phyloP scores from a whole-genome alignment of 257 asterid genomes.

The Linaria vulgaris region DNA sequence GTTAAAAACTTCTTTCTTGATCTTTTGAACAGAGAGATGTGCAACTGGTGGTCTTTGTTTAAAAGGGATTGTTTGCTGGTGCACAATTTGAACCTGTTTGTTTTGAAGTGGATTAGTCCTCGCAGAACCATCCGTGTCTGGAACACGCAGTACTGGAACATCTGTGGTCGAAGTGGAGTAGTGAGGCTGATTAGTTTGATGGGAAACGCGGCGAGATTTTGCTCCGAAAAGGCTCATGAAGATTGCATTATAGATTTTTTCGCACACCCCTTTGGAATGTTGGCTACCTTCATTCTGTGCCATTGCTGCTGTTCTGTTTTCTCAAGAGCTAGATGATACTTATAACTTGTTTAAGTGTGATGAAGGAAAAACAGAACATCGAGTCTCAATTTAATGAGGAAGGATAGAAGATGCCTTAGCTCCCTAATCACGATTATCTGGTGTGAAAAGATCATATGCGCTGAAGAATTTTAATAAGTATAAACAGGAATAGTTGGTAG shows the following conservation, averaged over 20 bases:
- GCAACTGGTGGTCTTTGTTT: constrained; percentile 16
- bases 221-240: constrained; percentile 32
- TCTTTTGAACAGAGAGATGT: not conserved
- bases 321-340: too few relatives aligned
- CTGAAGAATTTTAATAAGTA: not conserved
- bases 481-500: too few relatives aligned
- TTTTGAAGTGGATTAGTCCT: not conserved
- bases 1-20: not conserved
- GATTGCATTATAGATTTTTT: constrained; percentile 32
- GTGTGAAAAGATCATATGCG: constrained; percentile 22
- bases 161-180: not conserved
- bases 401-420: constrained; percentile 1
- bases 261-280: constrained; percentile 28
- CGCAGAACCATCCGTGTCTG: not conserved
- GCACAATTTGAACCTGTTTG: not conserved
- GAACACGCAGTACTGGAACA: not conserved
- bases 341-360: constrained; percentile 3
- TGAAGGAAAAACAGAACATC: not conserved
- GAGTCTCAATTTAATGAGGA: constrained; percentile 17
- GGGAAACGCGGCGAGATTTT: not conserved
- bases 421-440: not conserved
- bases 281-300: constrained; percentile 23
- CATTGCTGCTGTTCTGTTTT: constrained; percentile 18
- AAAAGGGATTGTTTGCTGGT: constrained; percentile 19
- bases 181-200: too few relatives aligned